Evolutionary conservation across 371 early-diverging fungal species (phyloP), one percentile per base, ranked within the genome.

Genomic region (Homolaphlyctis polyrhiza): DNA sequence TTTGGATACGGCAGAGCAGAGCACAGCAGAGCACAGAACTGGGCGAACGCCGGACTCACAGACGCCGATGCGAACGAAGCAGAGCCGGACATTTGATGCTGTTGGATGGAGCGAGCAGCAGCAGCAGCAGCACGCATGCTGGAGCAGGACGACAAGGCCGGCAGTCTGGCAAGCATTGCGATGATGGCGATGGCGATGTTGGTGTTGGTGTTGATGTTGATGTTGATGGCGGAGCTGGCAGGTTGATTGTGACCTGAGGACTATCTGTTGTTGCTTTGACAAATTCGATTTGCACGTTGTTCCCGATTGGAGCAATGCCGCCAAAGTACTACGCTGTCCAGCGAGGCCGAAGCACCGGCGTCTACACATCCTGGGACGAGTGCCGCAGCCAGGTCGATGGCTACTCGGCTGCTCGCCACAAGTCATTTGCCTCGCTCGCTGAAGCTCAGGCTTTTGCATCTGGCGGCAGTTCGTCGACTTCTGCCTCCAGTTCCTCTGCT

Each of bases 321-420:
- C 28, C 6, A 14, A 51, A 51, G 32, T 21, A 11, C 52, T 51
- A 51, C 32, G 52, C 52, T 21, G 52, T 51, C 25, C 6, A 51
- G 32, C 11, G 11, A 6, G 52, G 52, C 32, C 52, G 52, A 6
- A 51, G 8, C 25, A 6, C 52, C 25, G 52, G 52, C 25, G 27
- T 51, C 32, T 51, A 51, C 32, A 14, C 52, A 8, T 28, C 52
- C 11, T 51, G 83, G 87, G 78, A 73, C 11, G 87, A 85, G 60
- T 90, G 90, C 65, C 66, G 86, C 59, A 64, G 63, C 28, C 73
- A 85, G 34, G 82, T 86, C 6, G 60, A 71, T 23, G 82, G 85
- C 0, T 84, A 76, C 45, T 68, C 76, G 1, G 72, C 76, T 18
- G 86, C 90, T 33, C 63, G 69, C 49, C 86, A 65, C 70, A 89